These are phyloP conservation scores for Cotoneaster glaucophyllus DNA, from an alignment of 306 rosid species.

Conservation along the genomic window DNA sequence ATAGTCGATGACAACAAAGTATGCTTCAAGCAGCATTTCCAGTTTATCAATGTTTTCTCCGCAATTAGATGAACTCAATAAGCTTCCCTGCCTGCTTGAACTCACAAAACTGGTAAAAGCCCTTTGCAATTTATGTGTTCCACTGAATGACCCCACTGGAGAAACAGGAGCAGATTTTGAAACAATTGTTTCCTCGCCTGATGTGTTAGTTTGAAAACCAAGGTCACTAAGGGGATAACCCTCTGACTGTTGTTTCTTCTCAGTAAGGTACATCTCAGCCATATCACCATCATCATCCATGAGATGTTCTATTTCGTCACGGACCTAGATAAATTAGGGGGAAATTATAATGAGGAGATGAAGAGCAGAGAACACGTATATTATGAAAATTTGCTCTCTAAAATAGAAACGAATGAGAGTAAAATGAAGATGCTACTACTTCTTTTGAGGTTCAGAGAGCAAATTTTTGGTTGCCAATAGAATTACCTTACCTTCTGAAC, in stretches of 20 bases:
- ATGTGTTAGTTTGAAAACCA: conserved; percentile 26
- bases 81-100: conserved; percentile 69
- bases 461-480: not conserved
- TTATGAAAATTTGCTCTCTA: not conserved
- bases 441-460: not conserved
- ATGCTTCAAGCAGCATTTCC: conserved; percentile 53
- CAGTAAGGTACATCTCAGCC: conserved; percentile 51
- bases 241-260: conserved; percentile 38
- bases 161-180: conserved; percentile 81
- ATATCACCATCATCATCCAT: conserved; percentile 50
- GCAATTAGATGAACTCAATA: conserved; percentile 40
- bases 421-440: not conserved
- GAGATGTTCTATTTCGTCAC: conserved; percentile 43
- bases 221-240: conserved; percentile 40
- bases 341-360: conserved; percentile 10
- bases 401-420: not conserved
- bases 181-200: conserved; percentile 21
- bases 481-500: conserved; percentile 73
- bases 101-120: conserved; percentile 57
- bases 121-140: conserved; percentile 58
- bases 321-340: conserved; percentile 36
- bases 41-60: conserved; percentile 63
- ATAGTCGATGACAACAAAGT: conserved; percentile 39
- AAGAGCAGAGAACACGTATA: conserved; percentile 2
- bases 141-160: conserved; percentile 49